Evolutionary conservation across 495 filamentous ascomycete species (phyloP).

Genomic region (Penicillium goetzii): DNA sequence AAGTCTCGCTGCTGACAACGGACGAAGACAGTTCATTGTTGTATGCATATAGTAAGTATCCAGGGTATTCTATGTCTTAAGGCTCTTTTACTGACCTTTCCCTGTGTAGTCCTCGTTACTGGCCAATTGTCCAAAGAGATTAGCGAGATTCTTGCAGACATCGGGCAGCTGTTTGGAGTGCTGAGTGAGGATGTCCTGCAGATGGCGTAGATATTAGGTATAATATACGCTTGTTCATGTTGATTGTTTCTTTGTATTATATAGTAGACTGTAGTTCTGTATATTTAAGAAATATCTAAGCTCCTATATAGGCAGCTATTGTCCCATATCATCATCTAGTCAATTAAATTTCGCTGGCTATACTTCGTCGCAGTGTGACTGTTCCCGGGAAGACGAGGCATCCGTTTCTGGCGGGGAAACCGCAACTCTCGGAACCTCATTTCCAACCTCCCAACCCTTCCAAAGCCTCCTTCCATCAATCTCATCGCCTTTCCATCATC

Average conservation of each 20-base stretch:
- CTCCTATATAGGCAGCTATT: not conserved
- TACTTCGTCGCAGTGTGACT: conserved; percentile 1
- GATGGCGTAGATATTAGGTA: conserved; percentile 39
- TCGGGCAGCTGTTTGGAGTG: conserved; percentile 67
- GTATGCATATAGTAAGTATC: conserved; percentile 69
- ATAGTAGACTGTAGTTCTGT: not conserved
- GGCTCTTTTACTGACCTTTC: not conserved
- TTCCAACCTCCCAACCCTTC: conserved; percentile 27
- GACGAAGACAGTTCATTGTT: conserved; percentile 73
- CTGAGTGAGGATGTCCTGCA: conserved; percentile 74
- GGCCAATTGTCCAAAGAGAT: conserved; percentile 57
- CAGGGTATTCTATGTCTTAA: not conserved
- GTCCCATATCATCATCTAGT: not conserved
- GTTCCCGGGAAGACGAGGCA: conserved; percentile 18
- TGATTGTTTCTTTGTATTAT: not conserved
- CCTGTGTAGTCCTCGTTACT: conserved; percentile 50
- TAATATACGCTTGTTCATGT: not conserved
- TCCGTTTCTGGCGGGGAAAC: conserved; percentile 40
- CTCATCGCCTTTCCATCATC: conserved; percentile 30
- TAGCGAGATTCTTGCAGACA: conserved; percentile 53
- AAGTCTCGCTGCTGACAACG: conserved; percentile 52
- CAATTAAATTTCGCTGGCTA: not conserved
- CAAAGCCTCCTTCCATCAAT: conserved; percentile 8
- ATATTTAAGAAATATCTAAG: not conserved
- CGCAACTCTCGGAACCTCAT: conserved; percentile 29